These are phyloP conservation scores for Lipomyces sp. DNA, from an alignment of 805 yeast species.

Conservation along the genomic window DNA sequence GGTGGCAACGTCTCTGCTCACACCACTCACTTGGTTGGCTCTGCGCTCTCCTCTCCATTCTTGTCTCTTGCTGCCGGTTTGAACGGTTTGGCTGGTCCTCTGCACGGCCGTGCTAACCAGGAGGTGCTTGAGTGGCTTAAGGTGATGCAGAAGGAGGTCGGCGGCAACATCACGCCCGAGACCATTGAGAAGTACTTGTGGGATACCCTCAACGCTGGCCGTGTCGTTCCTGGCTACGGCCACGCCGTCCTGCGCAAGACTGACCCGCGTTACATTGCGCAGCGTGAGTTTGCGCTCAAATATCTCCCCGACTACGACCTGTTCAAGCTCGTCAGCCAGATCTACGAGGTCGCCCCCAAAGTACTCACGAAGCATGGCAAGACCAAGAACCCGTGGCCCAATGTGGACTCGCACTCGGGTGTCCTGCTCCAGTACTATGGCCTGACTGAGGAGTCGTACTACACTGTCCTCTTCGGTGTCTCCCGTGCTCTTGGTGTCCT, in stretches of 20 bases:
- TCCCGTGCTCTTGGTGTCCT: conserved; percentile 83
- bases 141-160: conserved; percentile 59
- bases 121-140: conserved; percentile 80
- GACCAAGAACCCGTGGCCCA: conserved; percentile 93
- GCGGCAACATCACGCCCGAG: conserved; percentile 66
- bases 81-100: conserved; percentile 83
- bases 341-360: conserved; percentile 78
- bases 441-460: conserved; percentile 73
- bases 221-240: conserved; percentile 87
- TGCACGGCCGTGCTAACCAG: conserved; percentile 86
- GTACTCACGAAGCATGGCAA: conserved; percentile 81
- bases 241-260: conserved; percentile 86
- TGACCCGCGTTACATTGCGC: conserved; percentile 84
- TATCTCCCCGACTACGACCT: conserved; percentile 76
- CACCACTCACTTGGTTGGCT: conserved; percentile 81
- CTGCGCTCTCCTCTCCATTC: conserved; percentile 76
- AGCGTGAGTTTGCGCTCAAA: conserved; percentile 72
- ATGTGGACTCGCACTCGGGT: conserved; percentile 86
- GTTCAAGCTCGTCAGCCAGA: conserved; percentile 72
- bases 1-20: conserved; percentile 89
- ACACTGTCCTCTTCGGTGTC: conserved; percentile 83
- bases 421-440: conserved; percentile 83
- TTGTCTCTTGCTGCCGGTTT: conserved; percentile 76
- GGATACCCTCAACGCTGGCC: conserved; percentile 75
- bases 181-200: conserved; percentile 73